These are phyloP conservation scores for Hypoxylon sp. DNA, from an alignment of 2,329 filamentous ascomycete species.

Conservation along the genomic window DNA sequence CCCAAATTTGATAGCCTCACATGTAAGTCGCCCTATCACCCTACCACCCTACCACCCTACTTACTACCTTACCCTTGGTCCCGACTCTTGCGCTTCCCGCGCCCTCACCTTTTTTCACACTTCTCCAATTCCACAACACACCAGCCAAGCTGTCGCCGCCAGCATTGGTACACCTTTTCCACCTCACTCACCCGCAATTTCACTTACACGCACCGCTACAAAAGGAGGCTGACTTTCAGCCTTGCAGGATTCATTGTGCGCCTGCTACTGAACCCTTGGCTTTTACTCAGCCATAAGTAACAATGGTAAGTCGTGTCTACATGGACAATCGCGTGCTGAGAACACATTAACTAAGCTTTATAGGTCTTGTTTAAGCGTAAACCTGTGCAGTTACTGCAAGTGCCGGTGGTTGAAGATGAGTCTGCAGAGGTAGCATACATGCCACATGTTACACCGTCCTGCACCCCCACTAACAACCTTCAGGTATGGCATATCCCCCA, in stretches of 20 bases:
- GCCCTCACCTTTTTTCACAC: constrained; percentile 25
- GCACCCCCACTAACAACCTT: constrained; percentile 42
- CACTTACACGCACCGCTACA: constrained; percentile 46
- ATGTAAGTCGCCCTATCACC: constrained; percentile 34
- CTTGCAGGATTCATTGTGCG: constrained; percentile 55
- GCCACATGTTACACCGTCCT: constrained; percentile 29
- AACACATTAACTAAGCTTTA: constrained; percentile 16
- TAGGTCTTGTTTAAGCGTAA: constrained; percentile 98
- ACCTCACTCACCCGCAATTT: constrained; percentile 41
- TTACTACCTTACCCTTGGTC: constrained; percentile 21
- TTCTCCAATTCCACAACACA: constrained; percentile 44
- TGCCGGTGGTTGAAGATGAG: constrained; percentile 80
- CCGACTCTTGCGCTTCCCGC: constrained; percentile 23
- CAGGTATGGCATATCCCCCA: constrained; percentile 93
- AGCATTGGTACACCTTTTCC: constrained; percentile 5
- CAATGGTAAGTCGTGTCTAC: constrained; percentile 51
- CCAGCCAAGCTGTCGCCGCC: constrained; percentile 42
- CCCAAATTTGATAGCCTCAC: constrained; percentile 33
- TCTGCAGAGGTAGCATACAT: constrained; percentile 75
- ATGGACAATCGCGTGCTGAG: constrained; percentile 2
- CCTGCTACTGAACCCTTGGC: constrained; percentile 29
- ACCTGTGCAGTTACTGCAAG: constrained; percentile 84
- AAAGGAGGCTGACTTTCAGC: constrained; percentile 54
- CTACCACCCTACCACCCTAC: constrained; percentile 19
- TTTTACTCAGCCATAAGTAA: constrained; percentile 47